These are phyloP conservation scores for Boechera retrofracta DNA, from an alignment of 345 rosid species.

Conservation along the genomic window DNA sequence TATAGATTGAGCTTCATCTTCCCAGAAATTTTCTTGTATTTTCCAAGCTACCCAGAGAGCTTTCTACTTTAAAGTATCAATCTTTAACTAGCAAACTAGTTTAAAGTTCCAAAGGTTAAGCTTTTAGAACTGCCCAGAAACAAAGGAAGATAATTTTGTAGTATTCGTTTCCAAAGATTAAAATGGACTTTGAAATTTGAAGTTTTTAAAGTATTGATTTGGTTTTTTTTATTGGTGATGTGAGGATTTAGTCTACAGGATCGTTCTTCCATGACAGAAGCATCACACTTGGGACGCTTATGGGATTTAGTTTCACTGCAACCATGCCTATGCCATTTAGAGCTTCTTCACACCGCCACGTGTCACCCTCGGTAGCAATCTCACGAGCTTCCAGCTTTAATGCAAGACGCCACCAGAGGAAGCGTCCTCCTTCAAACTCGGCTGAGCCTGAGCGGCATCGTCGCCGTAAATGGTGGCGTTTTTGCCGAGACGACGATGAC, in stretches of 20 bases:
- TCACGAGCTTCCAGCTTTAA: conserved; percentile 33
- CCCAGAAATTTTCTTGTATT: not conserved
- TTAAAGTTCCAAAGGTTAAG: conserved; percentile 9
- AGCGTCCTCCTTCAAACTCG: conserved; percentile 43
- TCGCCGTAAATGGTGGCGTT: conserved; percentile 81
- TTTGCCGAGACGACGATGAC: conserved; percentile 66
- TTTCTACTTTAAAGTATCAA: not conserved
- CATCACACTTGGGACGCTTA: conserved; percentile 88
- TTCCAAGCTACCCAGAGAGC: not conserved
- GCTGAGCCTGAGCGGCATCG: conserved; percentile 55
- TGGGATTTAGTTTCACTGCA: conserved; percentile 86
- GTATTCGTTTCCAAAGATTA: no score
- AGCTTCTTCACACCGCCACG: conserved; percentile 61
- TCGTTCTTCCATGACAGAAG: conserved; percentile 97
- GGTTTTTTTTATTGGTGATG: conserved; percentile 1
- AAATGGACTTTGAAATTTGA: not conserved
- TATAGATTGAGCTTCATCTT: not conserved
- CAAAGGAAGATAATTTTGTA: no score
- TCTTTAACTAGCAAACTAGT: conserved; percentile 9
- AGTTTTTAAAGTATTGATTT: not conserved
- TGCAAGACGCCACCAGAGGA: conserved; percentile 32
- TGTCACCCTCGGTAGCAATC: conserved; percentile 42
- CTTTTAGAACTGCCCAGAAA: conserved; percentile 19
- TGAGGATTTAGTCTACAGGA: conserved; percentile 73
- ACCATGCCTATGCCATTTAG: conserved; percentile 55